Conservation (phyloP, 2,329 filamentous ascomycete genomes). For the Madurella mycetomatis region DNA sequence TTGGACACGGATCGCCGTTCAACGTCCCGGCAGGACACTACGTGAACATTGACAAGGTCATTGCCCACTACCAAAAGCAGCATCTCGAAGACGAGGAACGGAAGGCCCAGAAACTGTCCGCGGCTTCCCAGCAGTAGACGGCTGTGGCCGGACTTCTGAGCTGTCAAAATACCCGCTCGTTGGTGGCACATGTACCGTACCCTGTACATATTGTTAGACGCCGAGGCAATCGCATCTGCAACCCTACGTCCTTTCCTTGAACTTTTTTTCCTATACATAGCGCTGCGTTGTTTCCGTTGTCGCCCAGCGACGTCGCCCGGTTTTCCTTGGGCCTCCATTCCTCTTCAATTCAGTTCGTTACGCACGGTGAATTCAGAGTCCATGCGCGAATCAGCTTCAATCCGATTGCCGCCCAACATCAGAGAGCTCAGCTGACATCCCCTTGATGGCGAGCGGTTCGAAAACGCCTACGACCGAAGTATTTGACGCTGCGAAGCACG, state of each 20-base stretch:
- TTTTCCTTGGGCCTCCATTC: background rate
- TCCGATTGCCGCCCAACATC: background rate
- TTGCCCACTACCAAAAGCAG: conserved; percentile 54
- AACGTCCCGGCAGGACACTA: conserved; percentile 54
- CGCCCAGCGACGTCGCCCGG: background rate
- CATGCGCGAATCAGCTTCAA: conserved; percentile 4
- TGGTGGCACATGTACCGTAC: conserved; percentile 18
- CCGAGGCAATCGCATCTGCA: conserved; percentile 13
- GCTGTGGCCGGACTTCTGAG: conserved; percentile 3
- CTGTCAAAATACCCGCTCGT: conserved; percentile 14
- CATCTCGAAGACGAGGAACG: conserved; percentile 52
- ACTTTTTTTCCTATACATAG: background rate
- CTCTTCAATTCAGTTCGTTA: background rate
- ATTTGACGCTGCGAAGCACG: conserved; percentile 19
- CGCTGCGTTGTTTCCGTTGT: background rate
- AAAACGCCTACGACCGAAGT: background rate
- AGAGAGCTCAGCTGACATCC: conserved; percentile 15
- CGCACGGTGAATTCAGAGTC: background rate
- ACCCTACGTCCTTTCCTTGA: conserved; percentile 6
- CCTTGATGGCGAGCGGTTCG: conserved; percentile 13
- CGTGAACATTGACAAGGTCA: conserved; percentile 51
- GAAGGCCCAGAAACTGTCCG: conserved; percentile 47
- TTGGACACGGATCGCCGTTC: conserved; percentile 47
- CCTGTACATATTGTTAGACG: conserved; percentile 15
- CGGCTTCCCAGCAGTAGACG: conserved; percentile 31